Base-by-base conservation (phyloP, 805 yeast species). In the Candida oleophila region DNA sequence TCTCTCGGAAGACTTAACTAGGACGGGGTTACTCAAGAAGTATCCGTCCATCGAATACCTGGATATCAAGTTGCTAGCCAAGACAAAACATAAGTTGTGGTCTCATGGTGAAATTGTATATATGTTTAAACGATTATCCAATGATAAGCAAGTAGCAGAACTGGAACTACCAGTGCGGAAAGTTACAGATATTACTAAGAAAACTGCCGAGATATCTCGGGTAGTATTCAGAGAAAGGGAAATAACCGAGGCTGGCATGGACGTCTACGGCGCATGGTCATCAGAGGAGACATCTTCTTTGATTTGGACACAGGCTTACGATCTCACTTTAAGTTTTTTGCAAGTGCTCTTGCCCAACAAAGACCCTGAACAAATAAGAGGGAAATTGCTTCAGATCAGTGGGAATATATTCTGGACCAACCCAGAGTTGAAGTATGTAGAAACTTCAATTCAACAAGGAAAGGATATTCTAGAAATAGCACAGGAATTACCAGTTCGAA, bases 351-450 rank as follows among this genome's bases (percentile, higher is more conserved):
- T 41, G 15, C 43, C 43, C 3, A 20, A 19, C 3, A 41, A 41
- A 37, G 18, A 9, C 18, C 22, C 37, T 3, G 28, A 19, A 20
- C 37, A 41, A 14, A 14, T 28, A 5, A 15, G 43, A 20, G 43
- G 43, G 15, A 41, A 41, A 16, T 41, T 41, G 32, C 22, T 41
- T 9, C 43, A 41, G 20, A 28, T 41, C 9, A 41, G 32, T 20
- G 43, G 43, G 22, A 41, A 28, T 30, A 34, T 30, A 14, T 19
- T 25, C 7, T 41, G 43, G 43, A 41, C 43, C 8, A 18, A 25
- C 11, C 43, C 37, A 30, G 43, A 41, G 25, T 12, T 41, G n/a
- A 18, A 19, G 3, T 11, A 15, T 5, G 18, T 41, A 7, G 37
- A 41, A 19, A 32, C n/a, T 12, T 8, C 37, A 3, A n/a, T 28